These are phyloP conservation scores for Leonotis leonurus DNA, from an alignment of 257 asterid genomes.

Conservation along the genomic window DNA sequence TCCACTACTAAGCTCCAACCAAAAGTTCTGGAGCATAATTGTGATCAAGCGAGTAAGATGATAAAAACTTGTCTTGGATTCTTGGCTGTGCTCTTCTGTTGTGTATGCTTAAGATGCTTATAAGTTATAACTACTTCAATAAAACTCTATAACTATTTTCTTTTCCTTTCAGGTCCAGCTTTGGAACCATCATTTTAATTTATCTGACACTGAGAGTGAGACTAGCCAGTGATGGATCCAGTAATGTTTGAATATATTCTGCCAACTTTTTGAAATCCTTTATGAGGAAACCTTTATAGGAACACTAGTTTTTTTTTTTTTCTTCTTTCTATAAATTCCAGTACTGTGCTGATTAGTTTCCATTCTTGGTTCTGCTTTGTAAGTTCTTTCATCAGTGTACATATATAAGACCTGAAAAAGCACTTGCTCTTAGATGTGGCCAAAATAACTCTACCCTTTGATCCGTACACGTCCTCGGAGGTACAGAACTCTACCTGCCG, in stretches of 20 bases:
- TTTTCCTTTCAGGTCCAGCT: conserved; percentile 59
- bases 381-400: conserved; percentile 31
- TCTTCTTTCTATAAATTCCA: too few species aligned
- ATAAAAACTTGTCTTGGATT: neutral
- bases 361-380: neutral
- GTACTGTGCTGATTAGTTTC: too few species aligned
- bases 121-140: neutral
- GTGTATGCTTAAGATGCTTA: neutral
- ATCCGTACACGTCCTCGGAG: conserved; percentile 10
- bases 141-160: too few species aligned
- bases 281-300: conserved; percentile 13
- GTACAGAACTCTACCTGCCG: too few species aligned
- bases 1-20: neutral
- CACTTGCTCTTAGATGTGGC: too few species aligned
- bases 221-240: conserved; percentile 48
- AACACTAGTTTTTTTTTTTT: too few species aligned
- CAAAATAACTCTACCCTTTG: neutral
- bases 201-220: conserved; percentile 78
- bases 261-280: conserved; percentile 13
- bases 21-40: neutral
- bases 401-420: conserved; percentile 27
- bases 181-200: conserved; percentile 81
- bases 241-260: conserved; percentile 29
- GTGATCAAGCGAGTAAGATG: neutral
- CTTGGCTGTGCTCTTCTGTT: neutral